phyloP scores from a whole-genome alignment of 2,329 filamentous ascomycete genomes.

The Paraconiothyrium sp. region DNA sequence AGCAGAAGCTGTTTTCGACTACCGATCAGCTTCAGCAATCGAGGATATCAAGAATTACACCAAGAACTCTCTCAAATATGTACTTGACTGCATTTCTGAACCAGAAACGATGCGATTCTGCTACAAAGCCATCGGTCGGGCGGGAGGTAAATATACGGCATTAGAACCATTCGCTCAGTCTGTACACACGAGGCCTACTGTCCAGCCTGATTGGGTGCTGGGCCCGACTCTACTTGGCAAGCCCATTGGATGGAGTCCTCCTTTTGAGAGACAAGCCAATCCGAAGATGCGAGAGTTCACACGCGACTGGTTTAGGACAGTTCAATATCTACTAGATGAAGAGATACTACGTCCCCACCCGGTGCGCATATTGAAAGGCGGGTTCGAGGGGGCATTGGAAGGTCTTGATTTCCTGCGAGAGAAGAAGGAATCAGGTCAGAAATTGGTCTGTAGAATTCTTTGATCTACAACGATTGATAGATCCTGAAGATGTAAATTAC shows the following conservation, averaged over 20 bases:
- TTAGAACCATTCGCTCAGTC: slow-evolving; percentile 25
- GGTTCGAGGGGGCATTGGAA: slow-evolving; percentile 10
- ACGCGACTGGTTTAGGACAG: slow-evolving; percentile 7
- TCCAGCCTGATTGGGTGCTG: slow-evolving; percentile 27
- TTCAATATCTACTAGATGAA: slow-evolving; percentile 15
- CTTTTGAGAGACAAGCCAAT: slow-evolving; percentile 13
- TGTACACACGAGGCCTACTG: slow-evolving; percentile 15
- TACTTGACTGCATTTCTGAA: slow-evolving; percentile 58
- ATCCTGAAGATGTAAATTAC: background rate
- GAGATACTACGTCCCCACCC: slow-evolving; percentile 14
- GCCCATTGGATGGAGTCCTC: slow-evolving; percentile 15
- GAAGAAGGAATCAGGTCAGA: slow-evolving; percentile 16
- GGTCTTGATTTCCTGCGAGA: slow-evolving; percentile 15
- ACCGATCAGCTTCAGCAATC: slow-evolving; percentile 52
- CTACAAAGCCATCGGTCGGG: slow-evolving; percentile 30
- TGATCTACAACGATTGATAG: slow-evolving; percentile 2
- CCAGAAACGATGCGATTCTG: slow-evolving; percentile 26
- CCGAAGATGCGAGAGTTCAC: slow-evolving; percentile 10
- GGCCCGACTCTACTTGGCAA: slow-evolving; percentile 25
- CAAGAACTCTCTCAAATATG: slow-evolving; percentile 50
- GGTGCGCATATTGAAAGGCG: slow-evolving; percentile 1
- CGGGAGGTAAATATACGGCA: slow-evolving; percentile 30
- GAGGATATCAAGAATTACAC: slow-evolving; percentile 56
- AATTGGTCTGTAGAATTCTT: background rate
- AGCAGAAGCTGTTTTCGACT: slow-evolving; percentile 48